Evolutionary conservation across 306 rosid genomes (phyloP).

Genomic region (Cotoneaster glaucophyllus): DNA sequence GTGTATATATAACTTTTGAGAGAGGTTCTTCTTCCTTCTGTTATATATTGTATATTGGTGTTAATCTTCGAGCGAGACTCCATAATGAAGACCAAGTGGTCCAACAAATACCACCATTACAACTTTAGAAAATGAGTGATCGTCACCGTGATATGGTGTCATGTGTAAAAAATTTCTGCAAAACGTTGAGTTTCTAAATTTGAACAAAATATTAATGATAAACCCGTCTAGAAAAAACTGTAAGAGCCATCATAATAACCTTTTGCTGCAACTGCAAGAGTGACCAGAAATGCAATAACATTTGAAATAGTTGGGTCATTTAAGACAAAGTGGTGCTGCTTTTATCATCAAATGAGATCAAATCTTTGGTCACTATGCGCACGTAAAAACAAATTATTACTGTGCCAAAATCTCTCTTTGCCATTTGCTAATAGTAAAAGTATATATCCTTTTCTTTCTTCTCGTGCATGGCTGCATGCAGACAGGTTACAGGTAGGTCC

Average conservation of each 20-base stretch:
- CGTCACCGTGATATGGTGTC: too few relatives aligned
- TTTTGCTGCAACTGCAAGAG: neutral
- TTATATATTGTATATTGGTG: neutral
- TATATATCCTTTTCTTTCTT: neutral
- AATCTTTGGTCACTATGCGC: neutral
- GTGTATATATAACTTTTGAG: neutral
- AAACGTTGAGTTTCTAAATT: neutral
- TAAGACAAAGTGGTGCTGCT: constrained; percentile 2
- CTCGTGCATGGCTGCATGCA: neutral
- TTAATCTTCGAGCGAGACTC: neutral
- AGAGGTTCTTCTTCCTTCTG: neutral
- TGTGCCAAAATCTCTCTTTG: neutral
- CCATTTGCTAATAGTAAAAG: neutral
- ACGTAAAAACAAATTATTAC: neutral
- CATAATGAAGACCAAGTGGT: neutral
- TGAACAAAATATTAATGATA: too few relatives aligned
- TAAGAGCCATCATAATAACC: neutral
- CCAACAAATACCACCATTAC: neutral
- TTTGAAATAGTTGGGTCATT: neutral
- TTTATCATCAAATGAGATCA: neutral
- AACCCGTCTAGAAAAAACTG: too few relatives aligned
- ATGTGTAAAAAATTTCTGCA: neutral
- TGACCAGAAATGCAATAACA: neutral
- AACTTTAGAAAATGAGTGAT: neutral
- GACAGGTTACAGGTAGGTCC: neutral